Evolutionary conservation across 768 basidiomycete species (phyloP).

Genomic region (Macrocybe gigantea): DNA sequence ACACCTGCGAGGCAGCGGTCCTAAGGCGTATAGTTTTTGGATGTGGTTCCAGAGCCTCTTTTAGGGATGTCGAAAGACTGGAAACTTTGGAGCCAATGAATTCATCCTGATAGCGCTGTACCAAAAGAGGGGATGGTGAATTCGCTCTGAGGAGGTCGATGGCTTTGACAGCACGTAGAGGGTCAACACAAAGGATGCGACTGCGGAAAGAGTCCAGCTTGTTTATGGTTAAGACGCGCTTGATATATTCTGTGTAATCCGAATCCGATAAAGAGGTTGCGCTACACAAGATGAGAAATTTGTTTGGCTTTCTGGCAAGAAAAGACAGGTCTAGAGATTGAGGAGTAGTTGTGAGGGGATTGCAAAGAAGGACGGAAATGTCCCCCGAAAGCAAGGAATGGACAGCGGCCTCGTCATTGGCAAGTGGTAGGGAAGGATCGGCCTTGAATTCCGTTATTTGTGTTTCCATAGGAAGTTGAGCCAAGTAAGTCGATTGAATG

Average conservation of each 20-base stretch:
- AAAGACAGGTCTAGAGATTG: constrained; percentile 26
- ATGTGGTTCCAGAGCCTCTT: constrained; percentile 13
- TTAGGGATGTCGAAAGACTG: constrained; percentile 35
- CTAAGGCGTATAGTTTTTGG: constrained; percentile 13
- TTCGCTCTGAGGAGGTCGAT: constrained; percentile 40
- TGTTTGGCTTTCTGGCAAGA: constrained; percentile 31
- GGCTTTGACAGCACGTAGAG: constrained; percentile 51
- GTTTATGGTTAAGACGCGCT: too few species aligned
- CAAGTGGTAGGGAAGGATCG: constrained; percentile 8
- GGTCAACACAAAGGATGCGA: constrained; percentile 47
- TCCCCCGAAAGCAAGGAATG: constrained; percentile 40
- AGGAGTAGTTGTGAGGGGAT: constrained; percentile 50
- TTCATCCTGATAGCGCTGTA: constrained; percentile 63
- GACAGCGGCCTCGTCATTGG: constrained; percentile 5
- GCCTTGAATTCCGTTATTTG: constrained; percentile 38
- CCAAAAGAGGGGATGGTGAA: constrained; percentile 37
- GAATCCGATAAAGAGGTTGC: constrained; percentile 12
- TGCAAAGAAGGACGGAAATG: constrained; percentile 57
- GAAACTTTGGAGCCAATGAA: constrained; percentile 57
- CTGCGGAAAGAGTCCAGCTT: too few species aligned
- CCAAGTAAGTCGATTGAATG: constrained; percentile 47
- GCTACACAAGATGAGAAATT: constrained; percentile 33
- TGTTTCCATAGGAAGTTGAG: constrained; percentile 46
- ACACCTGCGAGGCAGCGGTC: constrained; percentile 32
- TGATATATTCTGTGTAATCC: too few species aligned